Base-by-base conservation (phyloP, 1,284 basidiomycete genomes). In the Leucoagaricus sp. region DNA sequence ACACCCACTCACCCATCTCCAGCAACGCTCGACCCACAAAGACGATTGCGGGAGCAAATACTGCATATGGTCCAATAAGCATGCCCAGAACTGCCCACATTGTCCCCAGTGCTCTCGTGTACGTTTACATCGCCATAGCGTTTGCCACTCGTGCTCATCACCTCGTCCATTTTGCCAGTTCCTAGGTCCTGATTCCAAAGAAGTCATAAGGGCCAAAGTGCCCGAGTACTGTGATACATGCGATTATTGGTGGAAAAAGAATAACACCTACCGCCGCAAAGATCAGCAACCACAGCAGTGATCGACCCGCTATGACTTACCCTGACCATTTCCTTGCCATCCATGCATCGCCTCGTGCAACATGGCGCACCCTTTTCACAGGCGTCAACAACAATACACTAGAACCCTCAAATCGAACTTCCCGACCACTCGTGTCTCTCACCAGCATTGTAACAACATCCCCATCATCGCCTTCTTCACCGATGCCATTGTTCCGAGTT, bases 151-250 rank as follows among this genome's bases (percentile, higher is more conserved):
- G 17, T 19, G 10, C 44, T 34, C 33, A 46, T 34, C 33, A 34
- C 9, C 44, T 64, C 45, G 29, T 26, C 13, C 47, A 34, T 36
- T 53, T 54, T 56, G 48, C 26, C 67, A 91, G 88, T 89, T 84
- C 66, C 77, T 80, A 62, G 87, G 87, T 21, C 88, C 89, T 4
- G 88, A 91, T 63, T 71, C 71, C 28, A 79, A 75, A 50, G 87
- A 91, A 67, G 83, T 74, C 1, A 75, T 88, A 57, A 82, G 80
- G 0, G 64, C 70, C 23, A 70, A 72, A 46, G 82, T 79, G 8
- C 68, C 72, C 54, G 81, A 81, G 1, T 91, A 84, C 67, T 91
- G 88, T 66, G 64, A 68, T 25, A 73, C 80, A 50, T 91, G 87
- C 70, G 74, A 83, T 58, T 84, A 86, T 67, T 89, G 83, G 82